Evolutionary conservation across 2,329 filamentous ascomycete species (phyloP).

Genomic region (Phyllosticta citriasiana): DNA sequence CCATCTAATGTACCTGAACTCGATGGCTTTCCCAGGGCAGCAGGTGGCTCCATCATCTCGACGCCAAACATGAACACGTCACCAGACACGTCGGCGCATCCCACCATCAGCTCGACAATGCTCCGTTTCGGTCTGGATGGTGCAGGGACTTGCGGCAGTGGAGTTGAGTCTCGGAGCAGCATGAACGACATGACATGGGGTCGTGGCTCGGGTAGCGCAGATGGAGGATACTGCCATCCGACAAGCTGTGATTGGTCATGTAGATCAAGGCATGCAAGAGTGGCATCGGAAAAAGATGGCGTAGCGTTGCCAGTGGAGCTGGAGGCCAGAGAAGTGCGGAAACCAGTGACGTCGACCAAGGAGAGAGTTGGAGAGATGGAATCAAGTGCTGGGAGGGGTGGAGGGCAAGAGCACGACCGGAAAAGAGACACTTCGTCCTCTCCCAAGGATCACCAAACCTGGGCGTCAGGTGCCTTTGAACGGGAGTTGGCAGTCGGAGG

Average conservation of each 20-base stretch:
- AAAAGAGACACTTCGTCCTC: neutral
- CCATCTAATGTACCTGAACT: neutral
- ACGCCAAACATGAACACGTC: neutral
- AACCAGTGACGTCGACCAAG: neutral
- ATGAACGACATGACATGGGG: neutral
- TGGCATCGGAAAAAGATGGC: neutral
- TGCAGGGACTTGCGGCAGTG: neutral
- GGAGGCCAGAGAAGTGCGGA: neutral
- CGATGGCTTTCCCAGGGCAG: conserved; percentile 1
- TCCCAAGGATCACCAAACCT: neutral
- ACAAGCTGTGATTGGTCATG: neutral
- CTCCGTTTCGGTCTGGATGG: neutral
- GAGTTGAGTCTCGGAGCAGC: neutral
- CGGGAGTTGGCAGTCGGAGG: neutral
- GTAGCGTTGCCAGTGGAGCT: neutral
- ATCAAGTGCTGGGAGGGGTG: neutral
- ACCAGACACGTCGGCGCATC: neutral
- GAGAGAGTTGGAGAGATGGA: neutral
- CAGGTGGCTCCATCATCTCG: conserved; percentile 1
- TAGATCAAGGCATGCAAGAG: neutral
- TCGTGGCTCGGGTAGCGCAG: neutral
- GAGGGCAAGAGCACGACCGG: neutral
- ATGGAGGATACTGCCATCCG: neutral
- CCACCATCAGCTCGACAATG: neutral
- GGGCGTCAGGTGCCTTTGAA: neutral